Percentiles rank a stretch among this genome's conserved stretches.
Conservation (phyloP, 768 basidiomycete species). For the Boletus reticulatus region DNA sequence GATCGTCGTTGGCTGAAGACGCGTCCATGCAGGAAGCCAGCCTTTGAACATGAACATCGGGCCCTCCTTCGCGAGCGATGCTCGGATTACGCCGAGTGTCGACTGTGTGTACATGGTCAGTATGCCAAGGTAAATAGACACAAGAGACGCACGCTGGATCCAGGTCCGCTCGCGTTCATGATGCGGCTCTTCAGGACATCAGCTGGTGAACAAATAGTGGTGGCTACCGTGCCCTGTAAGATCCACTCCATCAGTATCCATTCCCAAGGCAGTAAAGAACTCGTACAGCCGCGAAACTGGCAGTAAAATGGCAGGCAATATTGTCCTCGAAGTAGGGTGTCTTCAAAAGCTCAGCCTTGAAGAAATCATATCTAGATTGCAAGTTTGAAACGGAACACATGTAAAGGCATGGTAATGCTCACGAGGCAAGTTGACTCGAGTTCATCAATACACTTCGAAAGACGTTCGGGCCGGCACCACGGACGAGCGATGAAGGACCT, state of each 20-base stretch:
- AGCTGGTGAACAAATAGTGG: constrained; percentile 85
- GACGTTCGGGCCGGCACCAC: constrained; percentile 83
- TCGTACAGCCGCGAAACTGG: constrained; percentile 77
- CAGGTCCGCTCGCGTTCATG: constrained; percentile 86
- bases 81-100: constrained; percentile 64
- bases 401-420: constrained; percentile 26
- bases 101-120: constrained; percentile 42
- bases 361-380: constrained; percentile 74
- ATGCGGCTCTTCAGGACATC: constrained; percentile 88
- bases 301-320: constrained; percentile 78
- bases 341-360: constrained; percentile 80
- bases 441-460: constrained; percentile 89
- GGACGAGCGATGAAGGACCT: constrained; percentile 67
- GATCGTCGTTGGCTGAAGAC: constrained; percentile 85
- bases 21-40: constrained; percentile 85
- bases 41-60: constrained; percentile 92
- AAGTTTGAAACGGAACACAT: background rate
- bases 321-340: constrained; percentile 76
- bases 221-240: constrained; percentile 79
- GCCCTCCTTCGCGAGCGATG: constrained; percentile 71
- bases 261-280: background rate
- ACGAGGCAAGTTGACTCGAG: constrained; percentile 89
- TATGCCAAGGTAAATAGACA: background rate
- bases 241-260: background rate
- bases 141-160: constrained; percentile 58